Conservation (phyloP, 1,284 basidiomycete species). For the Cryptococcus floricola region DNA sequence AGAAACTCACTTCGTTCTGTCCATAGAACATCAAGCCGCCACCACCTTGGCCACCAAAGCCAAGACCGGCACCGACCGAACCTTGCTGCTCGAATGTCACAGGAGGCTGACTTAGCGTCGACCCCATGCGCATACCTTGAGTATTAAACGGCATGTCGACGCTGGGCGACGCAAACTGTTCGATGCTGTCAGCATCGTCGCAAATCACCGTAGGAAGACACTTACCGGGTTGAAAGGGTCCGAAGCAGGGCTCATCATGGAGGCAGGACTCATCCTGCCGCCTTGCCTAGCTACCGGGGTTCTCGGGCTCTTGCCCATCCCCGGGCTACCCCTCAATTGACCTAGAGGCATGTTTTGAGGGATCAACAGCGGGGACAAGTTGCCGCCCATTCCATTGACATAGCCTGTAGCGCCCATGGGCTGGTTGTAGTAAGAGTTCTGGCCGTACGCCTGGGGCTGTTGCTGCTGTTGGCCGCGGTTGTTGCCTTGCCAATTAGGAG, state of each 20-base stretch:
- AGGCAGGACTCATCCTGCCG: conserved; percentile 32
- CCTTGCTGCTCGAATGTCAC: conserved; percentile 39
- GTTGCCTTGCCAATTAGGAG: conserved; percentile 6
- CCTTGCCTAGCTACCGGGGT: conserved; percentile 34
- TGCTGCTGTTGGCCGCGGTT: conserved; percentile 1
- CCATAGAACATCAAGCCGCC: conserved; percentile 16
- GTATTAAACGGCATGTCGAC: conserved; percentile 41
- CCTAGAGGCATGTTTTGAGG: conserved; percentile 43
- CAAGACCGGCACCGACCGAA: conserved; percentile 45
- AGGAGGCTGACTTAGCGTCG: conserved; percentile 24
- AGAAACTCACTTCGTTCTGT: conserved; percentile 12
- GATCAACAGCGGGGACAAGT: conserved; percentile 36
- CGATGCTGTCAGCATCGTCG: background rate
- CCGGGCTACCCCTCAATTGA: conserved; percentile 27
- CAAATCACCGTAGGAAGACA: conserved; percentile 1
- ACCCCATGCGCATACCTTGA: conserved; percentile 28
- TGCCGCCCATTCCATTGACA: background rate
- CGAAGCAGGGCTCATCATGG: conserved; percentile 48
- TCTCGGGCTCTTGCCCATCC: conserved; percentile 19
- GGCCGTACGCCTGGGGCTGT: conserved; percentile 1
- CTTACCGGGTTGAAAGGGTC: conserved; percentile 50
- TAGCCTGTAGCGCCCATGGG: conserved; percentile 2
- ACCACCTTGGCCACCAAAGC: conserved; percentile 28
- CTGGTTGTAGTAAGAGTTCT: conserved; percentile 9
- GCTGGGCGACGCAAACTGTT: conserved; percentile 37